Evolutionary conservation across 345 rosid species (phyloP).

Genomic region (Sisymbrium altissimum): DNA sequence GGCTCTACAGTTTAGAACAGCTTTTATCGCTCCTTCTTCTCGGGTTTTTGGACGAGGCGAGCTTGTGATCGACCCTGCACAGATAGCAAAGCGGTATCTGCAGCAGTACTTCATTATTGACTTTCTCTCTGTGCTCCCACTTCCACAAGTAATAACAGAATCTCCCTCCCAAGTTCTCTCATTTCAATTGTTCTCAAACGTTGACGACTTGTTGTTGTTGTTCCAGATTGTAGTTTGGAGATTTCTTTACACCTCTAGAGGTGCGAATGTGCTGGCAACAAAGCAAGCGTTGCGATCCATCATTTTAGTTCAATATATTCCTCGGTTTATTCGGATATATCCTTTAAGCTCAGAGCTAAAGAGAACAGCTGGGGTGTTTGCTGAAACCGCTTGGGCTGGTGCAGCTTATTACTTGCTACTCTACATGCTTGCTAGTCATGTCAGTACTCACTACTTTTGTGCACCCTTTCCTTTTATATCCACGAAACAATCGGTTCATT

Average conservation of each 20-base stretch:
- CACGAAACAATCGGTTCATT: background rate
- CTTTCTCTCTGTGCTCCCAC: conserved; percentile 81
- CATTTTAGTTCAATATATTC: conserved; percentile 68
- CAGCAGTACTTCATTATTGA: conserved; percentile 70
- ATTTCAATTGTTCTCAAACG: background rate
- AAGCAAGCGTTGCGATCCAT: conserved; percentile 69
- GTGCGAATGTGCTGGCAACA: conserved; percentile 69
- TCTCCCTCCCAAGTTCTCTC: background rate
- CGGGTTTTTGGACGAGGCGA: conserved; percentile 97
- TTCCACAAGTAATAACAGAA: conserved; percentile 69
- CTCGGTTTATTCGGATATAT: conserved; percentile 61
- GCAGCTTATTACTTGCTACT: conserved; percentile 89
- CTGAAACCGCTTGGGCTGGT: conserved; percentile 98
- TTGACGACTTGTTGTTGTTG: conserved; percentile 7
- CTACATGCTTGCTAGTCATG: conserved; percentile 99
- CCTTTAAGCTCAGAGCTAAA: conserved; percentile 86
- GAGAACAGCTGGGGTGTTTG: conserved; percentile 93
- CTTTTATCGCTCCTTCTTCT: conserved; percentile 94
- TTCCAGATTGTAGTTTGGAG: conserved; percentile 87
- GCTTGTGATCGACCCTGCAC: conserved; percentile 84
- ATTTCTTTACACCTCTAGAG: conserved; percentile 63
- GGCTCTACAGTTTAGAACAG: conserved; percentile 94
- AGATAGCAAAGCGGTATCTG: conserved; percentile 89
- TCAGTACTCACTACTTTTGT: conserved; percentile 38
- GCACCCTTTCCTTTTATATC: background rate